phyloP scores from a whole-genome alignment of 2,329 filamentous ascomycete species.

The Apiospora saccharicola region DNA sequence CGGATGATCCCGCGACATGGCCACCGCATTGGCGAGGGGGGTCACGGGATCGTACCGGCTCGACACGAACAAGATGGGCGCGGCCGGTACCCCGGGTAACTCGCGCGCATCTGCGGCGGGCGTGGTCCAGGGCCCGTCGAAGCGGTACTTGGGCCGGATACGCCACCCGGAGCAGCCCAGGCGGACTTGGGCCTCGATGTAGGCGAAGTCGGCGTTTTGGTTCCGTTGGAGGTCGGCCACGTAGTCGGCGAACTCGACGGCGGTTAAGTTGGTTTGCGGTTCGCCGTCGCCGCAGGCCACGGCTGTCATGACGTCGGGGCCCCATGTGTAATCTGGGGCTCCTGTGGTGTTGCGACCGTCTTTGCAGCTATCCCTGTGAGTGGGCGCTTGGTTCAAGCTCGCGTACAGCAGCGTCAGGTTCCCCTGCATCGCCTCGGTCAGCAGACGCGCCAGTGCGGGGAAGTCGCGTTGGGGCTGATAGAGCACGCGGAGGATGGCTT shows the following conservation, averaged over 20 bases:
- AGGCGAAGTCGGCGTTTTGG: conserved; percentile 42
- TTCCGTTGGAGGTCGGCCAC: conserved; percentile 37
- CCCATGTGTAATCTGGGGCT: background rate
- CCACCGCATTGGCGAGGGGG: conserved; percentile 47
- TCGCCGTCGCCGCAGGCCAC: conserved; percentile 48
- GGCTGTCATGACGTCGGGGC: conserved; percentile 35
- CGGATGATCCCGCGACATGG: conserved; percentile 32
- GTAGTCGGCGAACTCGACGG: conserved; percentile 41
- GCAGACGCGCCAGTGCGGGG: conserved; percentile 26
- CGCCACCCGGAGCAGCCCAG: conserved; percentile 49
- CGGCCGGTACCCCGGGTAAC: conserved; percentile 44
- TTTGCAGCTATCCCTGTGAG: conserved; percentile 23
- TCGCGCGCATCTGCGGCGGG: conserved; percentile 31
- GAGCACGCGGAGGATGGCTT: conserved; percentile 37
- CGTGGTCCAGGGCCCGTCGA: conserved; percentile 41
- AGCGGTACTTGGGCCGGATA: conserved; percentile 49
- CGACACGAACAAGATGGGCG: conserved; percentile 53
- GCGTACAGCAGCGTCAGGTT: conserved; percentile 37
- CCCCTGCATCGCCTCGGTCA: conserved; percentile 39
- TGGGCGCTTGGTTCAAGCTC: background rate
- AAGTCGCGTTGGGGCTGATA: conserved; percentile 41
- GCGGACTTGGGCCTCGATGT: conserved; percentile 45
- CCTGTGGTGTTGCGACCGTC: too few species aligned
- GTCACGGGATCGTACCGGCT: conserved; percentile 55
- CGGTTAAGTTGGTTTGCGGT: conserved; percentile 31